These are phyloP conservation scores for Boletus subparvulus DNA, from an alignment of 768 basidiomycete genomes.

Conservation along the genomic window DNA sequence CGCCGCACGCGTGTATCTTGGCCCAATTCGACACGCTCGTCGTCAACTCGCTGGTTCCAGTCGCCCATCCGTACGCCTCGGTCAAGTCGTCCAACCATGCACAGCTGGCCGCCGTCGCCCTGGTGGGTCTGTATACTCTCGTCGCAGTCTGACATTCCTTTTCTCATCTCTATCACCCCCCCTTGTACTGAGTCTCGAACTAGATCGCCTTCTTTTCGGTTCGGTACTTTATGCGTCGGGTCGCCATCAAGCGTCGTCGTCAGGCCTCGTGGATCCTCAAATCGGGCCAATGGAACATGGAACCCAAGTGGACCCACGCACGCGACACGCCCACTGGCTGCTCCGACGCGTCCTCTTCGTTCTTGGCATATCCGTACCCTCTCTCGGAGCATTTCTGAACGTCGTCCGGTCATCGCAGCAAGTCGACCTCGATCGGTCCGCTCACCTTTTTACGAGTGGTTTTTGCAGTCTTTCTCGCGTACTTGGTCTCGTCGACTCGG, in stretches of 20 bases:
- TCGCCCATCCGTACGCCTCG: neutral
- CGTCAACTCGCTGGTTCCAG: slow-evolving; percentile 16
- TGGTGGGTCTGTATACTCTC: slow-evolving; percentile 2
- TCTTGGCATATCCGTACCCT: slow-evolving; percentile 15
- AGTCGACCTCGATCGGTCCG: neutral
- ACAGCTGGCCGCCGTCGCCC: neutral
- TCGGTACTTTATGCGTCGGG: slow-evolving; percentile 14
- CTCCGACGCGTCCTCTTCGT: slow-evolving; percentile 18
- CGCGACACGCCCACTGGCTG: slow-evolving; percentile 10
- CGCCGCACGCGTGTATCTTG: neutral
- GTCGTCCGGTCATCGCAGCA: neutral
- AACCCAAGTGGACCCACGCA: slow-evolving; percentile 11
- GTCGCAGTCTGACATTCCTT: slow-evolving; percentile 8
- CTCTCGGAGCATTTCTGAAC: slow-evolving; percentile 16
- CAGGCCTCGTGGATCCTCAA: slow-evolving; percentile 26
- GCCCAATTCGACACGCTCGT: neutral
- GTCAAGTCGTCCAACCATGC: neutral
- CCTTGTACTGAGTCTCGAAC: neutral
- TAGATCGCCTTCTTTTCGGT: slow-evolving; percentile 17
- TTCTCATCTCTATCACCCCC: neutral
- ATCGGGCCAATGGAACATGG: slow-evolving; percentile 20
- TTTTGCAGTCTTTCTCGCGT: neutral
- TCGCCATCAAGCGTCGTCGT: slow-evolving; percentile 22
- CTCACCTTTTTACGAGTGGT: neutral
- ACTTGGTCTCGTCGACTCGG: neutral